Evolutionary conservation across 352 stramenopile species (phyloP).

Genomic region (Phytophthora tentaculata): DNA sequence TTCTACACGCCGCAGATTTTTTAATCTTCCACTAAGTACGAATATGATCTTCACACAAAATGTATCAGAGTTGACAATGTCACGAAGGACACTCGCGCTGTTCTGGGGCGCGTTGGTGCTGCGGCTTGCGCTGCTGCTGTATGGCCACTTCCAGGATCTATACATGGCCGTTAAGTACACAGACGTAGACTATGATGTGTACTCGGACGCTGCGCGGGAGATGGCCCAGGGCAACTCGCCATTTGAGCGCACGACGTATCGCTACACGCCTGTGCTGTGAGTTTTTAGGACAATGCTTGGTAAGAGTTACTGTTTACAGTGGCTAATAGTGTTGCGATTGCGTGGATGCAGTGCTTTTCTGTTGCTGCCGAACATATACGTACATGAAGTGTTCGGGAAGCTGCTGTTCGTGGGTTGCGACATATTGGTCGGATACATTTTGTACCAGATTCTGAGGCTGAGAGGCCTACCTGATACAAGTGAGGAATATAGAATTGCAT

Average conservation of each 20-base stretch:
- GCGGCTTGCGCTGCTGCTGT: constrained; percentile 72
- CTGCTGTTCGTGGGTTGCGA: constrained; percentile 97
- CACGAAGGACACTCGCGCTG: constrained; percentile 37
- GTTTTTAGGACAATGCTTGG: constrained; percentile 14
- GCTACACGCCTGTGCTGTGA: constrained; percentile 97
- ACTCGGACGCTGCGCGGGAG: constrained; percentile 95
- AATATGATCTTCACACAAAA: not conserved
- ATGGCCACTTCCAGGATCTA: constrained; percentile 77
- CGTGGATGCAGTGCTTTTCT: constrained; percentile 58
- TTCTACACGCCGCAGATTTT: constrained; percentile 30
- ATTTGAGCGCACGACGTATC: constrained; percentile 98
- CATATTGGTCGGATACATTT: constrained; percentile 90
- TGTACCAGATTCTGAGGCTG: constrained; percentile 87
- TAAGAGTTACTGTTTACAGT: constrained; percentile 2
- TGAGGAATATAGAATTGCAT: constrained; percentile 26
- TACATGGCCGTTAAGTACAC: constrained; percentile 95
- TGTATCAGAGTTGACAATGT: constrained; percentile 12
- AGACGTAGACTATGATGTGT: constrained; percentile 99
- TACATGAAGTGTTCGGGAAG: constrained; percentile 91
- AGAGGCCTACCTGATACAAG: constrained; percentile 61
- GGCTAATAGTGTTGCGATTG: constrained; percentile 8
- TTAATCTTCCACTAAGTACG: constrained; percentile 21
- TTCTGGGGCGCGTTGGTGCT: constrained; percentile 62
- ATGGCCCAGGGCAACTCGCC: constrained; percentile 89
- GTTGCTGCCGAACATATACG: constrained; percentile 77